These are phyloP conservation scores for Mallotus nudiflorus DNA, from an alignment of 345 rosid genomes.

Conservation along the genomic window DNA sequence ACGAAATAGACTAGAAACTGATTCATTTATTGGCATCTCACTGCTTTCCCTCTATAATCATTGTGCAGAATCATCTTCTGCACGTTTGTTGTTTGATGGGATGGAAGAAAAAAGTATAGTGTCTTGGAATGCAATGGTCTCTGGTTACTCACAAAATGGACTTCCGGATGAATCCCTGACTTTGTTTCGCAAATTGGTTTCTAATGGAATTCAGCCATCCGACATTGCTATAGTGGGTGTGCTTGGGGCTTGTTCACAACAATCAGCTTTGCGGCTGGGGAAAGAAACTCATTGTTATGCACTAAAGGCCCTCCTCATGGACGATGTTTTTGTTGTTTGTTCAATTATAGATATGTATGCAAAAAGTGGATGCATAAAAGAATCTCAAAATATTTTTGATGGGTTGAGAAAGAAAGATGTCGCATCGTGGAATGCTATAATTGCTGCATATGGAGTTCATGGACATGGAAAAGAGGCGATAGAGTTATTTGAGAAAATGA, in stretches of 20 bases:
- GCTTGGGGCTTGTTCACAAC: conserved; percentile 57
- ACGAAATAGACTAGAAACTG: conserved; percentile 45
- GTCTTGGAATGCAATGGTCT: conserved; percentile 63
- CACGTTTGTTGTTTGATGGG: conserved; percentile 45
- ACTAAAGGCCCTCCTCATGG: conserved; percentile 34
- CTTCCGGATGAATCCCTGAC: conserved; percentile 48
- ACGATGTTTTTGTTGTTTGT: conserved; percentile 27
- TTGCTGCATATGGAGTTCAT: conserved; percentile 21
- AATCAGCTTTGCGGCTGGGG: conserved; percentile 56
- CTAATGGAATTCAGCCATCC: conserved; percentile 40
- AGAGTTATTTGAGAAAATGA: conserved; percentile 20
- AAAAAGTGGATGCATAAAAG: conserved; percentile 28
- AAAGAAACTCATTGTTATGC: conserved; percentile 61
- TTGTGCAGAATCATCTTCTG: conserved; percentile 43
- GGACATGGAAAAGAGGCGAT: conserved; percentile 21
- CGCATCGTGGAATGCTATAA: conserved; percentile 27
- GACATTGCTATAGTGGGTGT: conserved; percentile 42
- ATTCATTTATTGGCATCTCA: conserved; percentile 45
- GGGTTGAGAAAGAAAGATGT: conserved; percentile 6
- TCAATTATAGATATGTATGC: conserved; percentile 31
- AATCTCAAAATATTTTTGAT: conserved; percentile 17
- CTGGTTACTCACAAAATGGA: conserved; percentile 55
- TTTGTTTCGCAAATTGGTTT: conserved; percentile 50
- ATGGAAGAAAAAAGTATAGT: conserved; percentile 49
- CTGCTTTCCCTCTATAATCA: conserved; percentile 56